Evolutionary conservation across 805 yeast genomes (phyloP).

Genomic region (Ogataea siamensis): DNA sequence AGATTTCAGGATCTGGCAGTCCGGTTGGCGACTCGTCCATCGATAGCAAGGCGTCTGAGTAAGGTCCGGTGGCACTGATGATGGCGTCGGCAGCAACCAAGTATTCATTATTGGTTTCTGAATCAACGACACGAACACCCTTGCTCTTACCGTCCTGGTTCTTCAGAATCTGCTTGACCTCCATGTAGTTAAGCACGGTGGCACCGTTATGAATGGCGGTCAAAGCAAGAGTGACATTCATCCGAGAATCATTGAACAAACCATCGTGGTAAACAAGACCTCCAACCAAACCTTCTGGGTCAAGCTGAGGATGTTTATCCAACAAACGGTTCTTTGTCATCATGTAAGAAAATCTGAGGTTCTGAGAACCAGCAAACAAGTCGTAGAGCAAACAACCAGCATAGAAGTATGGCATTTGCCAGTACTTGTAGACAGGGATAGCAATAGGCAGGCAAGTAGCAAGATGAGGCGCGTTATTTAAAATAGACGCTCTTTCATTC

Average conservation of each 20-base stretch:
- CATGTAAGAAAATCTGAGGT: conserved; percentile 74
- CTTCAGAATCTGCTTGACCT: conserved; percentile 74
- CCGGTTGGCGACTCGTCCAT: conserved; percentile 78
- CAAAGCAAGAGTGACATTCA: conserved; percentile 81
- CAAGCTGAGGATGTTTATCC: conserved; percentile 83
- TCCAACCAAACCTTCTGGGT: conserved; percentile 75
- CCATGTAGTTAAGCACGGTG: conserved; percentile 81
- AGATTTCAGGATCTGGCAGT: conserved; percentile 41
- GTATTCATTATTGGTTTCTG: conserved; percentile 62
- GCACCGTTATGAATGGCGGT: conserved; percentile 89
- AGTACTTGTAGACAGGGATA: conserved; percentile 94
- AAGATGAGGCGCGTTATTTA: conserved; percentile 90
- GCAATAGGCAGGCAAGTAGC: conserved; percentile 83
- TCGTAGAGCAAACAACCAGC: conserved; percentile 91
- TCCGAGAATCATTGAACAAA: conserved; percentile 86
- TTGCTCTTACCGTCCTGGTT: conserved; percentile 54
- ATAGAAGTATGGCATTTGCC: conserved; percentile 95
- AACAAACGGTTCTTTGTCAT: conserved; percentile 63
- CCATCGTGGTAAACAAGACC: conserved; percentile 95
- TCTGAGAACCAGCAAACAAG: conserved; percentile 86
- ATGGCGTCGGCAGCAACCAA: conserved; percentile 68
- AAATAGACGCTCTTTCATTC: conserved; percentile 80
- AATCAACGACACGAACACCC: conserved; percentile 77
- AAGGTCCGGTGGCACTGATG: conserved; percentile 94
- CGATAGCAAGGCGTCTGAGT: conserved; percentile 77